Percentiles rank a stretch among this genome's conserved stretches.
These are phyloP conservation scores for Pterocarpus santalinus DNA, from an alignment of 306 rosid species.

Conservation along the genomic window DNA sequence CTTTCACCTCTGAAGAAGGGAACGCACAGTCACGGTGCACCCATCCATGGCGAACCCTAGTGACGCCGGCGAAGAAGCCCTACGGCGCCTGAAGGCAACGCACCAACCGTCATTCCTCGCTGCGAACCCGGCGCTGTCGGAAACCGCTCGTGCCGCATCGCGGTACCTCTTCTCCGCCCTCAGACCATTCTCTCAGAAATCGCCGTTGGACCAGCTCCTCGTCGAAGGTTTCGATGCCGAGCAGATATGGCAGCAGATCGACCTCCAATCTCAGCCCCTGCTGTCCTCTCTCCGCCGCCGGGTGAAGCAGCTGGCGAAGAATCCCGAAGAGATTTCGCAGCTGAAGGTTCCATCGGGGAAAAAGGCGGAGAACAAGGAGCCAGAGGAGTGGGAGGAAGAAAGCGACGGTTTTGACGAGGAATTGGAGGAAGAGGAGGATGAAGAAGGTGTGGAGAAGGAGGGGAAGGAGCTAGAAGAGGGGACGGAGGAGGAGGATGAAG, in stretches of 20 bases:
- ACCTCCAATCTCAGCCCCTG: conserved; percentile 84
- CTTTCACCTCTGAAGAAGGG: not conserved
- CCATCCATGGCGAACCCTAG: conserved; percentile 50
- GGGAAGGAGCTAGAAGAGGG: conserved; percentile 17
- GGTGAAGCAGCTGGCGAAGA: conserved; percentile 63
- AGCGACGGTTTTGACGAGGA: conserved; percentile 64
- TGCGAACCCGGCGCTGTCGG: conserved; percentile 60
- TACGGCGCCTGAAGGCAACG: conserved; percentile 58
- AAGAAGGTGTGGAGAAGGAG: conserved; percentile 51
- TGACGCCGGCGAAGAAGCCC: conserved; percentile 61
- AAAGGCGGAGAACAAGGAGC: conserved; percentile 33
- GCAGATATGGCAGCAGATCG: conserved; percentile 99
- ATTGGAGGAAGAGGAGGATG: conserved; percentile 57
- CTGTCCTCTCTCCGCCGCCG: conserved; percentile 72
- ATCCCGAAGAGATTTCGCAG: conserved; percentile 62
- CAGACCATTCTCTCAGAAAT: conserved; percentile 69
- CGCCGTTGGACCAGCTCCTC: conserved; percentile 78
- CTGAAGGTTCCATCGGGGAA: conserved; percentile 48
- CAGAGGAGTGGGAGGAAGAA: conserved; percentile 38
- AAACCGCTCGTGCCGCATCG: conserved; percentile 77
- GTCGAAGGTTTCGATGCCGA: conserved; percentile 87
- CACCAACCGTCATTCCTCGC: conserved; percentile 72
- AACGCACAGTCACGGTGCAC: not conserved
- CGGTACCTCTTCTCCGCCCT: conserved; percentile 70
- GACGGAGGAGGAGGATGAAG: conserved; percentile 17